These are phyloP conservation scores for Dictyostelium firmibasis DNA, from an alignment of 78 protist genomes.

Conservation along the genomic window DNA sequence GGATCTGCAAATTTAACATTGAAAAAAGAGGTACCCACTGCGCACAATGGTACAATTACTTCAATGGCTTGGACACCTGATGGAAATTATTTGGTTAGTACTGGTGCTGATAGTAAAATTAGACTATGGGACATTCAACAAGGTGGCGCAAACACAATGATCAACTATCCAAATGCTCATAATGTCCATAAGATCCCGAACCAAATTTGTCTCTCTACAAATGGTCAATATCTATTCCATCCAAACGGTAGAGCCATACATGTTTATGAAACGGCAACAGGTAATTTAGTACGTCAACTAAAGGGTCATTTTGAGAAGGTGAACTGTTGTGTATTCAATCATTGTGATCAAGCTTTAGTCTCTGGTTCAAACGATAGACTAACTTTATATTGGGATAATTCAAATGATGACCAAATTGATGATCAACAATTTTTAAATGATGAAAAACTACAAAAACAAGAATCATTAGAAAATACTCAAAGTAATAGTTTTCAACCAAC, in stretches of 20 bases:
- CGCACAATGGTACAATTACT: conserved; percentile 62
- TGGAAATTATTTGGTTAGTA: conserved; percentile 14
- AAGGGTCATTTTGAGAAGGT: conserved; percentile 71
- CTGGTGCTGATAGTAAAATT: conserved; percentile 58
- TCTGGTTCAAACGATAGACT: conserved; percentile 53
- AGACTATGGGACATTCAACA: conserved; percentile 44
- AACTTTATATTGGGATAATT: conserved; percentile 33
- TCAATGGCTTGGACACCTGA: conserved; percentile 37
- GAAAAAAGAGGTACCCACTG: conserved; percentile 36
- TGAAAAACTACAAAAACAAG: neutral
- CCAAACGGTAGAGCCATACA: conserved; percentile 57
- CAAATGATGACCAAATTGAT: conserved; percentile 17
- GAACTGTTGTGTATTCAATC: conserved; percentile 48
- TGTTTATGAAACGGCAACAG: conserved; percentile 16
- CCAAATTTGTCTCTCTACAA: conserved; percentile 35
- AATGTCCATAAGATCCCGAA: conserved; percentile 29
- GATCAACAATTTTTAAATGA: neutral
- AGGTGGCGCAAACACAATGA: conserved; percentile 5
- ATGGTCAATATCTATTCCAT: conserved; percentile 43
- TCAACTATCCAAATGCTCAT: neutral
- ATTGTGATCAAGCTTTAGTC: neutral
- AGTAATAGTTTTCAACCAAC: too few species aligned
- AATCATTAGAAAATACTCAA: neutral
- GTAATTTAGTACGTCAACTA: conserved; percentile 14
- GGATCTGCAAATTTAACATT: conserved; percentile 43